Evolutionary conservation across 2,329 filamentous ascomycete species (phyloP).

Genomic region (Mollisiaceae sp.): DNA sequence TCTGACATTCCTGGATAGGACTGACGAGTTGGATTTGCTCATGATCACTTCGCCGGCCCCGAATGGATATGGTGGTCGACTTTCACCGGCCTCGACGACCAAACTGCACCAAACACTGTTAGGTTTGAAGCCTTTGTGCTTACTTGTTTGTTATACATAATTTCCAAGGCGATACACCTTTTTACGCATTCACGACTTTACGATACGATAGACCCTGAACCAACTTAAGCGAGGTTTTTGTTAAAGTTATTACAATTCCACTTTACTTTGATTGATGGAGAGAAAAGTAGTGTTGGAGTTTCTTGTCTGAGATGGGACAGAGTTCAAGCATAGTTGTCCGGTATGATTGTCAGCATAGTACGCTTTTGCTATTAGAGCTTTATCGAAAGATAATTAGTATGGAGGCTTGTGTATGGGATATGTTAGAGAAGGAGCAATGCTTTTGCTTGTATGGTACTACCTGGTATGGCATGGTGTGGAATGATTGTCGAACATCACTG

Average conservation of each 20-base stretch:
- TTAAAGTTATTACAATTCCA: not conserved
- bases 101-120: not conserved
- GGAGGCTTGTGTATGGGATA: not conserved
- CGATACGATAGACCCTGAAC: not conserved
- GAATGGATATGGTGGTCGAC: conserved; percentile 10
- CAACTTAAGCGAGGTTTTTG: not conserved
- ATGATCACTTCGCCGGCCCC: conserved; percentile 20
- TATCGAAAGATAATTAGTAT: not conserved
- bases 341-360: not conserved
- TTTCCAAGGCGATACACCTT: not conserved
- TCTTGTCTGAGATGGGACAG: not conserved
- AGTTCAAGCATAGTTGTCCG: not conserved
- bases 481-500: not conserved
- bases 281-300: conserved; percentile 4
- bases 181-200: conserved; percentile 5
- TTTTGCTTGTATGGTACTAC: not conserved
- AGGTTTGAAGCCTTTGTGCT: conserved; percentile 8
- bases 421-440: not conserved
- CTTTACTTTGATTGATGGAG: not conserved
- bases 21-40: conserved; percentile 37
- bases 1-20: conserved; percentile 40
- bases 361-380: not conserved
- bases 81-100: conserved; percentile 1
- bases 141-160: conserved; percentile 11
- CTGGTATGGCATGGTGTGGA: not conserved